Percentiles rank a stretch among this genome's conserved stretches.
phyloP scores from a whole-genome alignment of 805 yeast genomes.

The Cyberlindnera petersonii region DNA sequence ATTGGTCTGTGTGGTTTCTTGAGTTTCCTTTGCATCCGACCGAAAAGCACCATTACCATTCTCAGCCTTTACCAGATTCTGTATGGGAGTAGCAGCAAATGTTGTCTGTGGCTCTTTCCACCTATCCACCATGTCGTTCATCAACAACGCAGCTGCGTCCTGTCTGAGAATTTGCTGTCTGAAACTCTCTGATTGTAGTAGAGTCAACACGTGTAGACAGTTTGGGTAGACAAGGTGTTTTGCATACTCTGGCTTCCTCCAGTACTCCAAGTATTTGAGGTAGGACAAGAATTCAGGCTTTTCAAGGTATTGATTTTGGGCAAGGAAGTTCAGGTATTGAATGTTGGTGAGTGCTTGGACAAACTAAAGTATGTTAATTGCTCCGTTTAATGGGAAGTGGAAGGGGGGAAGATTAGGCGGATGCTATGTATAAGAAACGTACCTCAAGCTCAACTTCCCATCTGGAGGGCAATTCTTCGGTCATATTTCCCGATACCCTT shows the following conservation, averaged over 20 bases:
- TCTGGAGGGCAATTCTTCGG: slow-evolving; percentile 56
- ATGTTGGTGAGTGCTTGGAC: slow-evolving; percentile 90
- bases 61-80: slow-evolving; percentile 2
- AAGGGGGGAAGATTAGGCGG: background rate
- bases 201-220: slow-evolving; percentile 68
- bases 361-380: slow-evolving; percentile 41
- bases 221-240: slow-evolving; percentile 79
- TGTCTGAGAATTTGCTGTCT: slow-evolving; percentile 53
- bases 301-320: slow-evolving; percentile 75
- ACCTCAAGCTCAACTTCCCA: slow-evolving; percentile 88
- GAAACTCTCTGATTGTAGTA: slow-evolving; percentile 46
- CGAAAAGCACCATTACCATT: background rate
- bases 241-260: slow-evolving; percentile 72
- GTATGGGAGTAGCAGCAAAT: slow-evolving; percentile 27
- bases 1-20: background rate
- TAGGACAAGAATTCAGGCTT: slow-evolving; percentile 71
- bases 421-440: slow-evolving; percentile 23
- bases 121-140: slow-evolving; percentile 73
- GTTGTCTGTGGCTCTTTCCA: slow-evolving; percentile 41
- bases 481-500: slow-evolving; percentile 1
- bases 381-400: background rate
- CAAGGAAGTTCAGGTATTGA: slow-evolving; percentile 79
- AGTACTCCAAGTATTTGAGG: slow-evolving; percentile 76
- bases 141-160: slow-evolving; percentile 52
- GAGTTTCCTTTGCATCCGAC: background rate